Conservation (phyloP, 176 grass and related monocot genomes). For the Chloris gayana region DNA sequence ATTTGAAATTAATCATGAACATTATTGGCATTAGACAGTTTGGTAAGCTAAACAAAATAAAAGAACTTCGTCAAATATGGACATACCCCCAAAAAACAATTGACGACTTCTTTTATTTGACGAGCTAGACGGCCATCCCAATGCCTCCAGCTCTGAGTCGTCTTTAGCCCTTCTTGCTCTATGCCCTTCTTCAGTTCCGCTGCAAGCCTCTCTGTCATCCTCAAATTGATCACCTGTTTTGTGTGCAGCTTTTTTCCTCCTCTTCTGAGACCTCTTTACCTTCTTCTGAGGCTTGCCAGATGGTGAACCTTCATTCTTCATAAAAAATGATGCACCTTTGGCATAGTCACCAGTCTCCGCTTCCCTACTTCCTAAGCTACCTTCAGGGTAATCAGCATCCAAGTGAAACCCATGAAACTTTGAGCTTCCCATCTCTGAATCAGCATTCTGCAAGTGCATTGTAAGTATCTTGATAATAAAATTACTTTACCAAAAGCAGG, state of each 20-base stretch:
- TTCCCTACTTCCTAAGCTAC: constrained; percentile 87
- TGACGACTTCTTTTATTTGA: constrained; percentile 85
- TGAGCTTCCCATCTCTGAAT: constrained; percentile 84
- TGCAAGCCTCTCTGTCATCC: constrained; percentile 96
- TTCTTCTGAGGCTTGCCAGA: constrained; percentile 60
- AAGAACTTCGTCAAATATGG: constrained; percentile 5
- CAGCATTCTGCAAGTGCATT: constrained; percentile 62
- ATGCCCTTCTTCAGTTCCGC: constrained; percentile 90
- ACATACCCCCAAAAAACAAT: constrained; percentile 77
- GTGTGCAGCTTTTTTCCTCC: constrained; percentile 50
- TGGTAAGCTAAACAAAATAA: constrained; percentile 19
- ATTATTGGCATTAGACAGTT: constrained; percentile 3
- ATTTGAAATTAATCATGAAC: constrained; percentile 32
- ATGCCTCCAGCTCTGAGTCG: constrained; percentile 50
- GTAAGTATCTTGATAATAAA: constrained; percentile 24
- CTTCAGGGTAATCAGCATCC: constrained; percentile 75
- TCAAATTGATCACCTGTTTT: constrained; percentile 53
- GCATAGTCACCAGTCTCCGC: constrained; percentile 74
- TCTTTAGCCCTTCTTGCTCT: constrained; percentile 65
- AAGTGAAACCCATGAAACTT: constrained; percentile 70
- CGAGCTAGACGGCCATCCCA: constrained; percentile 59
- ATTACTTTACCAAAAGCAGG: constrained; percentile 34
- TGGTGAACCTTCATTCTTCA: constrained; percentile 52
- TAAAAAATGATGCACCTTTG: constrained; percentile 53
- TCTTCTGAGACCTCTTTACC: constrained; percentile 60